These are phyloP conservation scores for Vachellia pachyceras DNA, from an alignment of 306 rosid genomes.

Conservation along the genomic window DNA sequence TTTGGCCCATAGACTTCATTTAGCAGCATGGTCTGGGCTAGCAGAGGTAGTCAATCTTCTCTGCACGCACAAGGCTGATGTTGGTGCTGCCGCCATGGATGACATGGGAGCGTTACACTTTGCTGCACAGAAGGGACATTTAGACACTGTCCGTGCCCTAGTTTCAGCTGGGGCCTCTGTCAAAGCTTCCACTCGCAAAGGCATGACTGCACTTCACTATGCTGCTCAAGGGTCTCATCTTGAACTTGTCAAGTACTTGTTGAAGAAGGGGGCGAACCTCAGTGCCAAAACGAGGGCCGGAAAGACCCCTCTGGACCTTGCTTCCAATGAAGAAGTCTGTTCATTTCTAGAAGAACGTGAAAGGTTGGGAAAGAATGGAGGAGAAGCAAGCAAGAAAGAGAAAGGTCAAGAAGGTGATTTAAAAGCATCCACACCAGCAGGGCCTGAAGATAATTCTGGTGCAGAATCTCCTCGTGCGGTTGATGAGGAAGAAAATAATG, in stretches of 20 bases:
- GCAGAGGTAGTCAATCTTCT: constrained; percentile 70
- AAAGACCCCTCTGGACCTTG: constrained; percentile 78
- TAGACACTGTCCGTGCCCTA: constrained; percentile 65
- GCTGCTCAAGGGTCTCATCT: constrained; percentile 84
- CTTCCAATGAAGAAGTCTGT: constrained; percentile 67
- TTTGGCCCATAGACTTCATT: constrained; percentile 70
- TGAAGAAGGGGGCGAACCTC: constrained; percentile 77
- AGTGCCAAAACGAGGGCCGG: constrained; percentile 75
- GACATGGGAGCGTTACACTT: constrained; percentile 97
- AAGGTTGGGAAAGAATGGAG: constrained; percentile 47
- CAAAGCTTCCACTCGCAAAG: constrained; percentile 82
- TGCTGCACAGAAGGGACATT: constrained; percentile 92
- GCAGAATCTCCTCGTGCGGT: constrained; percentile 43
- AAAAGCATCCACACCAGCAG: constrained; percentile 46
- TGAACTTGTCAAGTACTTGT: constrained; percentile 85
- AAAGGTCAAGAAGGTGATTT: constrained; percentile 55
- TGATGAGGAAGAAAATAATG: constrained; percentile 42
- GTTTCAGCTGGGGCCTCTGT: constrained; percentile 70
- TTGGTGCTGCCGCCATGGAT: constrained; percentile 93
- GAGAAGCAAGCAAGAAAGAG: constrained; percentile 43
- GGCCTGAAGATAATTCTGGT: constrained; percentile 44
- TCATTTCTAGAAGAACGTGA: constrained; percentile 64
- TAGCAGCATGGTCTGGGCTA: constrained; percentile 95
- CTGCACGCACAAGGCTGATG: constrained; percentile 89
- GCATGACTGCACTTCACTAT: constrained; percentile 73